Base-by-base conservation (phyloP, 2,329 filamentous ascomycete genomes). In the Tolypocladium amazonense region DNA sequence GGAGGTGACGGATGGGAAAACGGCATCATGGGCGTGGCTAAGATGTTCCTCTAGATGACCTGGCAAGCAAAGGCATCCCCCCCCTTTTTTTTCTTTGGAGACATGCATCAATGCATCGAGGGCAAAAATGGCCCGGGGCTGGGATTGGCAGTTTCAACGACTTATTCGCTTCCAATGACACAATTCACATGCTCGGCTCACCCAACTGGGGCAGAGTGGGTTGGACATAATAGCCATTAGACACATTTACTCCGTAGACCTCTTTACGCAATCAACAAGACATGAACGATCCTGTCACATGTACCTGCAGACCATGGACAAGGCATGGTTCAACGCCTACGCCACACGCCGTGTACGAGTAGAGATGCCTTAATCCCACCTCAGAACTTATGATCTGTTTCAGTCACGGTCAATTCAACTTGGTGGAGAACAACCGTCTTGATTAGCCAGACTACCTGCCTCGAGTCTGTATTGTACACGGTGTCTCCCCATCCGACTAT, bases 21-120 rank as follows among this genome's bases (percentile, higher is more conserved):
- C 4, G 70, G 74, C 4, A 68, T 79, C 58, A 68, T 68, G 52
- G 69, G 69, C 39, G 69, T 79, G 54, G 73, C 74, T 56, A 77
- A 75, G 66, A 73, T 76, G 65, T 79, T 78, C 64, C 50, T 53
- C 23, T 53, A 53, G 50, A 7, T 53, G 50, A 20, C 30, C 30
- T 6, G 50, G 12, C 27, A 18, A 2, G 45, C 23, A 14, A 50
- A 25, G 45, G 14, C 45, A 9, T 30, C 15, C 8, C 25, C 8
- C 14, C 14, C 14, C 3, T 30, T 25, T 20, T n/a, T n/a, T n/a
- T n/a, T n/a, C n/a, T n/a, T n/a, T n/a, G n/a, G 25, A 50, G 4
- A 3, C 9, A 30, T 27, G 3, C 23, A 23, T 14, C 25, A 50
- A 20, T 30, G 15, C 45, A 50, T 30, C 45, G 25, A 9, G 45